These are phyloP conservation scores for Rhynchosporium agropyri DNA, from an alignment of 2,329 filamentous ascomycete genomes.

Conservation along the genomic window DNA sequence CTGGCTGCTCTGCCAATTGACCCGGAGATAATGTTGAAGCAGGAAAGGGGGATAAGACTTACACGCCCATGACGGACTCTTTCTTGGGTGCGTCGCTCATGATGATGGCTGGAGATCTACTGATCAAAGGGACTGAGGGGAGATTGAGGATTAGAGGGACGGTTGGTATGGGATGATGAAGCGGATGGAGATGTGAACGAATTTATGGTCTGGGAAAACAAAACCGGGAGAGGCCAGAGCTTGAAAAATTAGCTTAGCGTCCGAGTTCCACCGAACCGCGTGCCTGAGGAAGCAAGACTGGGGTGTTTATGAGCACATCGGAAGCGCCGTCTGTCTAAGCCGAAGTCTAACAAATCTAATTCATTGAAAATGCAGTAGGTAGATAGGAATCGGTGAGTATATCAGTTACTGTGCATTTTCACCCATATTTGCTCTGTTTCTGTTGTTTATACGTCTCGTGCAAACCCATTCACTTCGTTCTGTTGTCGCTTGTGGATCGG, in stretches of 20 bases:
- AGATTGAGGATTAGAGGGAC: conserved; percentile 47
- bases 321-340: neutral
- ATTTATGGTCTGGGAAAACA: conserved; percentile 34
- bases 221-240: conserved; percentile 18
- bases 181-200: conserved; percentile 26
- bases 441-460: neutral
- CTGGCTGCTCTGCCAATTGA: conserved; percentile 25
- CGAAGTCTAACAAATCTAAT: neutral
- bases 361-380: neutral
- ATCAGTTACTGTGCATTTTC: neutral
- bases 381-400: neutral
- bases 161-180: conserved; percentile 29
- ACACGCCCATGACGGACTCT: conserved; percentile 68
- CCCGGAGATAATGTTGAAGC: conserved; percentile 31
- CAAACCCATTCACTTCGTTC: conserved; percentile 1
- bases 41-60: conserved; percentile 47
- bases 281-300: conserved; percentile 4
- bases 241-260: conserved; percentile 24
- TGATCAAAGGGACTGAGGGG: conserved; percentile 60
- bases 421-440: neutral
- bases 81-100: conserved; percentile 56
- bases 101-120: conserved; percentile 36
- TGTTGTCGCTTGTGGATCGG: conserved; percentile 10
- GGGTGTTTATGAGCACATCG: neutral
- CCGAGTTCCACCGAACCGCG: conserved; percentile 7